phyloP scores from a whole-genome alignment of 495 filamentous ascomycete genomes.

The Chaetomidium leptoderma region DNA sequence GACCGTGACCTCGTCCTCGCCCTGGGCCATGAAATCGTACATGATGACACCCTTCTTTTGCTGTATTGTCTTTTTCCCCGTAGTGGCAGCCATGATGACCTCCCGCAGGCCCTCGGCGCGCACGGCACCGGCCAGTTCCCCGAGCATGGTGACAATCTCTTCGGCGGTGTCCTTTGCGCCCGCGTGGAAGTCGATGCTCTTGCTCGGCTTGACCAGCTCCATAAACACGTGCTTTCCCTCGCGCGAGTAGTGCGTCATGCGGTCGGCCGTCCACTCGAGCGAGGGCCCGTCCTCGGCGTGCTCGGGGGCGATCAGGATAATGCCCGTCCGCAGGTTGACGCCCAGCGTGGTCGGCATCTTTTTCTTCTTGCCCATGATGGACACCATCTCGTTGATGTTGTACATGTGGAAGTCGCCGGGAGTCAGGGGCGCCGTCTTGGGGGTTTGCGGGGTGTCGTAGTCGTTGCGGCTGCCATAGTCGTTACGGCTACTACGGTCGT shows the following conservation, averaged over 20 bases:
- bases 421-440: conserved; percentile 42
- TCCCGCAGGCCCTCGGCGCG: conserved; percentile 81
- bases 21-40: conserved; percentile 95
- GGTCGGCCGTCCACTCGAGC: conserved; percentile 91
- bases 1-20: conserved; percentile 94
- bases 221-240: conserved; percentile 98
- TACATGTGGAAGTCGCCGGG: conserved; percentile 86
- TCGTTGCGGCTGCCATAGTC: conserved; percentile 19
- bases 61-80: conserved; percentile 41
- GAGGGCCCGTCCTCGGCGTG: conserved; percentile 69
- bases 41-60: conserved; percentile 80
- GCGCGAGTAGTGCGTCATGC: conserved; percentile 89
- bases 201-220: conserved; percentile 84
- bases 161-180: conserved; percentile 94
- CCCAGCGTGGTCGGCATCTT: conserved; percentile 95
- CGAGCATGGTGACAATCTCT: conserved; percentile 82
- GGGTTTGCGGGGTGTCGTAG: conserved; percentile 27
- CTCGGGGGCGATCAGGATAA: conserved; percentile 89
- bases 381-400: conserved; percentile 94
- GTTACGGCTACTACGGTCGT: conserved; percentile 5
- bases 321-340: conserved; percentile 78
- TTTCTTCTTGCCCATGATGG: conserved; percentile 89
- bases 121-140: conserved; percentile 81
- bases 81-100: conserved; percentile 70
- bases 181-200: conserved; percentile 93